These are phyloP conservation scores for Euphorbia lathyris DNA, from an alignment of 345 rosid genomes.

Conservation along the genomic window DNA sequence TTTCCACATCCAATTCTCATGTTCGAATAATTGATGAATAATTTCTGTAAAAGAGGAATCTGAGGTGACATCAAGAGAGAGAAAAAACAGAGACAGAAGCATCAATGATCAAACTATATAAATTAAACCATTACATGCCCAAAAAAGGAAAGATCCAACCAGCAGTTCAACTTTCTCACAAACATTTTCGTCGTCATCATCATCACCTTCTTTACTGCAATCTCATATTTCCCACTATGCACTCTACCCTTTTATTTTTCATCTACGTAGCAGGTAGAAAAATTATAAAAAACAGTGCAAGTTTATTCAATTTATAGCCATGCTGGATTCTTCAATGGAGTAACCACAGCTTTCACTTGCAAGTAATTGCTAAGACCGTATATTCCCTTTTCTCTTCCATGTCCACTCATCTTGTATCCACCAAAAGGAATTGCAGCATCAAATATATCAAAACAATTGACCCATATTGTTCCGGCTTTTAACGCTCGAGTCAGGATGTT, in stretches of 20 bases:
- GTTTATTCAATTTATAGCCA: conserved; percentile 51
- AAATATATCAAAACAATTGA: conserved; percentile 71
- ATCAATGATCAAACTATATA: too few relatives aligned
- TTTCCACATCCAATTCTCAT: too few relatives aligned
- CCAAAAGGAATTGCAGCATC: conserved; percentile 91
- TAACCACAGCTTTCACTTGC: conserved; percentile 93
- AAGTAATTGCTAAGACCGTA: conserved; percentile 72
- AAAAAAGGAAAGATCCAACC: not conserved
- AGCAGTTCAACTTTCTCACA: not conserved
- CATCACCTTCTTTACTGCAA: not conserved
- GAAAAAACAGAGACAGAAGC: too few relatives aligned
- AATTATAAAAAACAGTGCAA: not conserved
- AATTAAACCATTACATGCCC: too few relatives aligned
- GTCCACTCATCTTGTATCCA: conserved; percentile 93
- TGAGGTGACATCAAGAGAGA: too few relatives aligned
- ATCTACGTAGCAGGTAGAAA: not conserved
- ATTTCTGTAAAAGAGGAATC: too few relatives aligned
- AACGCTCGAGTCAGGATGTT: conserved; percentile 67
- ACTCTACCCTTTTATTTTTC: conserved; percentile 1
- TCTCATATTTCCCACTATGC: not conserved
- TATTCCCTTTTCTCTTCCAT: conserved; percentile 84
- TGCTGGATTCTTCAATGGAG: conserved; percentile 75
- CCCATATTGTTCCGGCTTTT: conserved; percentile 71
- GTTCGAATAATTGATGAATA: too few relatives aligned
- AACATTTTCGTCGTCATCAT: conserved; percentile 10